A percentile compares a stretch with the other conserved stretches of the same genome.
These are phyloP conservation scores for Volutella citrinella DNA, from an alignment of 2,329 filamentous ascomycete genomes.

Conservation along the genomic window DNA sequence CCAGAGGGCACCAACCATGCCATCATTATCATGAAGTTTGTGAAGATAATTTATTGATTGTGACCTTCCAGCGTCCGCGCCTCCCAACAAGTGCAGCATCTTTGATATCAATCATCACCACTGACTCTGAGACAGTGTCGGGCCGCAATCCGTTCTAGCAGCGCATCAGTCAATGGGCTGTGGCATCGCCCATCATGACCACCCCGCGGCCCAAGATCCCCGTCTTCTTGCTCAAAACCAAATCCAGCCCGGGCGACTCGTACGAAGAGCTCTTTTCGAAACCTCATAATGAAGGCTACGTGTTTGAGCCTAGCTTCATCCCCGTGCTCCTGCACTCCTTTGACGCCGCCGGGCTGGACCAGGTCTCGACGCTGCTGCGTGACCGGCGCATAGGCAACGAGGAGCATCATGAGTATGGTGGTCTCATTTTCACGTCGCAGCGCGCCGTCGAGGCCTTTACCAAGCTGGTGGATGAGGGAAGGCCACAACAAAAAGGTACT, in stretches of 20 bases:
- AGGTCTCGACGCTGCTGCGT: slow-evolving; percentile 50
- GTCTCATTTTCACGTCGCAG: slow-evolving; percentile 82
- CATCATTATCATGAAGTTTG: too few species aligned
- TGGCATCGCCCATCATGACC: slow-evolving; percentile 12
- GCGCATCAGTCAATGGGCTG: too few species aligned
- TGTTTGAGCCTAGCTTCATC: slow-evolving; percentile 66
- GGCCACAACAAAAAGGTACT: slow-evolving; percentile 24
- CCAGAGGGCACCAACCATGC: too few species aligned
- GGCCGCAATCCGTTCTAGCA: too few species aligned
- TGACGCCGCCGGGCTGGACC: slow-evolving; percentile 54
- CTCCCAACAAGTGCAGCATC: too few species aligned
- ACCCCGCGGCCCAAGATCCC: slow-evolving; percentile 35
- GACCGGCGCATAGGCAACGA: slow-evolving; percentile 37
- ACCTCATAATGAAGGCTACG: slow-evolving; percentile 28
- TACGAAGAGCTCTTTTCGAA: slow-evolving; percentile 67
- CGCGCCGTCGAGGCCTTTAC: slow-evolving; percentile 77
- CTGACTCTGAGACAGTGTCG: too few species aligned
- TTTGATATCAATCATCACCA: too few species aligned
- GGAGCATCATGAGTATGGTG: slow-evolving; percentile 55
- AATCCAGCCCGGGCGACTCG: slow-evolving; percentile 65
- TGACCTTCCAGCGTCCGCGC: too few species aligned
- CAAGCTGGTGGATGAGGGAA: slow-evolving; percentile 55
- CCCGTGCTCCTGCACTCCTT: slow-evolving; percentile 74
- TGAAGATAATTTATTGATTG: too few species aligned
- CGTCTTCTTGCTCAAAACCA: slow-evolving; percentile 74